Evolutionary conservation across 805 yeast genomes (phyloP).

Genomic region (Pichia californica): DNA sequence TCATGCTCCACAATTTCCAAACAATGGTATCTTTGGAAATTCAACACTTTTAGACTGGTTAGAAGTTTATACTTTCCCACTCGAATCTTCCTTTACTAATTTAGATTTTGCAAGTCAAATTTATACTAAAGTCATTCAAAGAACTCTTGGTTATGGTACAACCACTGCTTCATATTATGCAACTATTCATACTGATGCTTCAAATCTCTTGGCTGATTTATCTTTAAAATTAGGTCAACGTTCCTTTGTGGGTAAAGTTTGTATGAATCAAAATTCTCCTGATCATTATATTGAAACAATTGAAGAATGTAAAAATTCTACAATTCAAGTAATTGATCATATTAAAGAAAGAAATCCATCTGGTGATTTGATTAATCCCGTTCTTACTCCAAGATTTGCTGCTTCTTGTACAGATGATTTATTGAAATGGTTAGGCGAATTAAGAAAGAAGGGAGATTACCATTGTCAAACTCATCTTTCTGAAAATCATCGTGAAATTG

Average conservation of each 20-base stretch:
- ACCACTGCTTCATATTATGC: constrained; percentile 91
- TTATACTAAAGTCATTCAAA: constrained; percentile 59
- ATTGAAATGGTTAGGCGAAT: constrained; percentile 54
- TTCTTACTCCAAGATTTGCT: constrained; percentile 90
- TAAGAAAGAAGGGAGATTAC: constrained; percentile 41
- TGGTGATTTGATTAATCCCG: constrained; percentile 54
- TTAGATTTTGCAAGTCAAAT: constrained; percentile 49
- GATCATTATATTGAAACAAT: constrained; percentile 56
- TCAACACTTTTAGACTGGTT: constrained; percentile 88
- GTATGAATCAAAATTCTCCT: constrained; percentile 85
- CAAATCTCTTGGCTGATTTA: constrained; percentile 69
- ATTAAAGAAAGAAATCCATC: constrained; percentile 47
- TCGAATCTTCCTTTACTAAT: constrained; percentile 64
- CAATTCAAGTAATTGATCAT: constrained; percentile 51
- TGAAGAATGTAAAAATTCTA: constrained; percentile 47
- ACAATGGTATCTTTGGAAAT: constrained; percentile 76
- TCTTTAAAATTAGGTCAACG: constrained; percentile 69
- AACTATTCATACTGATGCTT: constrained; percentile 72
- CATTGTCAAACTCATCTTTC: constrained; percentile 90
- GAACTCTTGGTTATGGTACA: constrained; percentile 75
- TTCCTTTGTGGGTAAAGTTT: constrained; percentile 87
- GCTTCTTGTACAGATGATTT: constrained; percentile 71
- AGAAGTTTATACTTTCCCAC: constrained; percentile 78
- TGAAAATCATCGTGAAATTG: constrained; percentile 71
- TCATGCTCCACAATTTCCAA: constrained; percentile 82